These are phyloP conservation scores for Phylloporus sp. DNA, from an alignment of 768 basidiomycete species.

Conservation along the genomic window DNA sequence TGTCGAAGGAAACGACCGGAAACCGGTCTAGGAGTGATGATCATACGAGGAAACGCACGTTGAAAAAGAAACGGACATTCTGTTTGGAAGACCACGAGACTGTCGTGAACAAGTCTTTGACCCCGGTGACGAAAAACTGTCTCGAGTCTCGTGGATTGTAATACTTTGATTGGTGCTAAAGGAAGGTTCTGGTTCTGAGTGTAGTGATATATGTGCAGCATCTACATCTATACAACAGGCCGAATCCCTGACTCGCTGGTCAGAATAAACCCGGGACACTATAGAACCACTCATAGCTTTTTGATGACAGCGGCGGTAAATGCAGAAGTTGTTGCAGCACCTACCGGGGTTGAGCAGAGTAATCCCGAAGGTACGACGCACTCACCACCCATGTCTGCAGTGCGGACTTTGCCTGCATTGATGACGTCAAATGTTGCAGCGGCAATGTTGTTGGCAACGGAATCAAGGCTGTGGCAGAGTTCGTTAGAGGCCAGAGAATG, in stretches of 20 bases:
- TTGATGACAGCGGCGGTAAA: conserved; percentile 92
- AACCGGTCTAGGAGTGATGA: not conserved
- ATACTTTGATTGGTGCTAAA: conserved; percentile 5
- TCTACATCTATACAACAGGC: conserved; percentile 24
- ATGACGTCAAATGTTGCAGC: conserved; percentile 91
- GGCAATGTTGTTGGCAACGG: conserved; percentile 91
- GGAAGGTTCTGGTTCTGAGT: conserved; percentile 13
- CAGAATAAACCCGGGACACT: not conserved
- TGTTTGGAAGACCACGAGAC: conserved; percentile 53
- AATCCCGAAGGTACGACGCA: conserved; percentile 9
- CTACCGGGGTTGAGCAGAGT: conserved; percentile 34
- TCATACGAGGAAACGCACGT: conserved; percentile 25
- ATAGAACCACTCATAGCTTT: conserved; percentile 49
- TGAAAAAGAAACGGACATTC: conserved; percentile 39
- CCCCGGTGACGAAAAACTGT: conserved; percentile 40
- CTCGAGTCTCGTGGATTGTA: not conserved
- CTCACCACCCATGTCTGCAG: conserved; percentile 93
- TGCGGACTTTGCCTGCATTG: conserved; percentile 80
- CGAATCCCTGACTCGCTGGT: not conserved
- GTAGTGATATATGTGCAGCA: conserved; percentile 14
- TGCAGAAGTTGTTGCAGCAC: conserved; percentile 87
- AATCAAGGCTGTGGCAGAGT: conserved; percentile 60
- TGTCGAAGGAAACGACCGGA: conserved; percentile 2
- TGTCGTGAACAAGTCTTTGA: conserved; percentile 42
- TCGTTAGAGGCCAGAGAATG: conserved; percentile 15